Evolutionary conservation across 495 filamentous ascomycete genomes (phyloP).

Genomic region (Penicillium cataractarum): DNA sequence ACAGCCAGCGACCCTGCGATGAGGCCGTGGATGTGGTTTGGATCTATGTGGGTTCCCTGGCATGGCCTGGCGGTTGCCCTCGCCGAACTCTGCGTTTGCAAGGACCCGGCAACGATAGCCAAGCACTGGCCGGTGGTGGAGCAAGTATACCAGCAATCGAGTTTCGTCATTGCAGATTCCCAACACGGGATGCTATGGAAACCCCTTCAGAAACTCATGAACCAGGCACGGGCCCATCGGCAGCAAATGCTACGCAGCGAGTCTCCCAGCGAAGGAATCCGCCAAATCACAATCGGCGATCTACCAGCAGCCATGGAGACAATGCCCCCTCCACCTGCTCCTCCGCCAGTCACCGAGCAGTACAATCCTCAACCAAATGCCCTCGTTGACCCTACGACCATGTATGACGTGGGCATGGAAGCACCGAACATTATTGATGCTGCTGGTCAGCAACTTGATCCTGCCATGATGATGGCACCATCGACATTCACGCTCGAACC

Average conservation of each 20-base stretch:
- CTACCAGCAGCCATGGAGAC: not conserved
- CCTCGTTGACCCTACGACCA: not conserved
- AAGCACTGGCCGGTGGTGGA: constrained; percentile 75
- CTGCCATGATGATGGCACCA: constrained; percentile 2
- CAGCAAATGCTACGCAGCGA: constrained; percentile 22
- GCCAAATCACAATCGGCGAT: not conserved
- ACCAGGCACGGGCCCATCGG: constrained; percentile 33
- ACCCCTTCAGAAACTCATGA: constrained; percentile 69
- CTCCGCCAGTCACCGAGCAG: not conserved
- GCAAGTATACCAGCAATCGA: constrained; percentile 55
- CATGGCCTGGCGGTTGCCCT: constrained; percentile 55
- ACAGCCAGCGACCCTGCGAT: constrained; percentile 28
- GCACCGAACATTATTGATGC: constrained; percentile 1
- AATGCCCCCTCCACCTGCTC: not conserved
- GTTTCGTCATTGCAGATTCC: constrained; percentile 53
- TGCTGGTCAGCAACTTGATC: constrained; percentile 12
- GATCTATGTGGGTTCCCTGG: constrained; percentile 49
- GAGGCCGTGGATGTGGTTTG: constrained; percentile 44
- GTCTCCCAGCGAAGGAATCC: constrained; percentile 1
- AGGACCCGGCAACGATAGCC: constrained; percentile 62
- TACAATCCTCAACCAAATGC: not conserved
- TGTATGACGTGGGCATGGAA: constrained; percentile 10
- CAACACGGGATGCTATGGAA: constrained; percentile 68
- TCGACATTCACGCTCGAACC: constrained; percentile 17
- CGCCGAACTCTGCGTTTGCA: constrained; percentile 72